A percentile compares a stretch with the other conserved stretches of the same genome.
phyloP scores from a whole-genome alignment of 2,329 filamentous ascomycete species.

The Xylaria sp. region DNA sequence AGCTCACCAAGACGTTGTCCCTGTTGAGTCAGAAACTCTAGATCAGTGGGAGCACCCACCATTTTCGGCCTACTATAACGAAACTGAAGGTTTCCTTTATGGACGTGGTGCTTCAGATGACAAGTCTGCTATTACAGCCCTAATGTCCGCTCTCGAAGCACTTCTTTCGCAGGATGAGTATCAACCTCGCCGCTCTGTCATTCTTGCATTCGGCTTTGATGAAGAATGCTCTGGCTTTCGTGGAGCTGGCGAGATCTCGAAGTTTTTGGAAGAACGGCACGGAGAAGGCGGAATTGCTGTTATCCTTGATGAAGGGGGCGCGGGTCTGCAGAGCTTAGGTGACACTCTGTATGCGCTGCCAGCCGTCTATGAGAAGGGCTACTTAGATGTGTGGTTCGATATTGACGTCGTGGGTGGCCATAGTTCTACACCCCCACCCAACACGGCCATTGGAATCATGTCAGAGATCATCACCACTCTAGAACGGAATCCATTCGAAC shows the following conservation, averaged over 20 bases:
- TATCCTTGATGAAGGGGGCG: conserved; percentile 21
- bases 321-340: conserved; percentile 6
- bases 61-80: conserved; percentile 3
- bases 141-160: conserved; percentile 23
- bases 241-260: conserved; percentile 20
- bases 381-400: conserved; percentile 23
- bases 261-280: conserved; percentile 16
- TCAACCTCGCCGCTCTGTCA: conserved; percentile 19
- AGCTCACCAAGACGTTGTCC: conserved; percentile 26
- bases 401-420: conserved; percentile 15
- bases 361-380: conserved; percentile 26
- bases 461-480: conserved; percentile 16
- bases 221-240: conserved; percentile 23
- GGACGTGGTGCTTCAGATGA: conserved; percentile 26
- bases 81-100: conserved; percentile 9
- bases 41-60: conserved; percentile 21
- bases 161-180: conserved; percentile 21
- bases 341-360: conserved; percentile 22
- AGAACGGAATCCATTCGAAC: conserved; percentile 18
- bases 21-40: conserved; percentile 13
- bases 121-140: conserved; percentile 17
- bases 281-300: conserved; percentile 18
- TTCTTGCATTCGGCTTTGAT: conserved; percentile 26
- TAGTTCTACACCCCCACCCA: conserved; percentile 13
- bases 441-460: conserved; percentile 25